Base-by-base conservation (phyloP, 148 eudicot genomes). In the Rhododendron molle region DNA sequence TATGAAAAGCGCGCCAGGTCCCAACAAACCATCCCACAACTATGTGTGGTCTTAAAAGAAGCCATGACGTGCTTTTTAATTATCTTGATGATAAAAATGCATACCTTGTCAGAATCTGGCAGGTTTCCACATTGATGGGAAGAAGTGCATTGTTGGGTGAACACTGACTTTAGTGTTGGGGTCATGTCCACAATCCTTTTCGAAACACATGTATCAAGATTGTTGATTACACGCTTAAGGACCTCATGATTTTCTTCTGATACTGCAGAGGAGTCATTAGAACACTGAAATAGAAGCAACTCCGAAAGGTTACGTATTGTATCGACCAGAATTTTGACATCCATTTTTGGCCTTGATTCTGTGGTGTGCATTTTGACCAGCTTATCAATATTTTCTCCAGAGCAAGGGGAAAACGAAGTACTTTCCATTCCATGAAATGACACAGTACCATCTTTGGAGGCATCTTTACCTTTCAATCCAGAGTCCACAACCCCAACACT, bases 251-350 rank as follows among this genome's bases (percentile, higher is more conserved):
- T 89, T 56, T 91, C 89, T 74, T 89, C 90, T 54, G 85, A 87
- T 26, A 94, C 74, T 78, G 83, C 86, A 82, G 83, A 90, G 85
- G 84, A 82, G 86, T 89, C 89, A 86, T 87, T 87, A 69, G 90
- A 85, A 81, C 88, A 89, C 69, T 90, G 86, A 83, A 69, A 81
- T 67, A 89, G 72, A 86, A 95, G 91, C 86, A 95, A 83, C 87
- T 94, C 94, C 44, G 99, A 94, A 46, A 95, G 89, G 81, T 88
- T 91, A 83, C 86, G 89, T 85, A 97, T 89, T 83, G 92, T 85
- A 77, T 92, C 90, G 38, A 93, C 88, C 82, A 95, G 85, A 87
- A 89, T 84, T 67, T 88, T 84, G 34, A 92, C 89, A 89, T 93
- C 88, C 84, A 94, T 38, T 73, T 65, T 92, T 54, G 92, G 88